Percentiles rank a stretch among this genome's conserved stretches.
These are phyloP conservation scores for Chlorella sp. DNA, from an alignment of 139 green algal genomes.

Conservation along the genomic window DNA sequence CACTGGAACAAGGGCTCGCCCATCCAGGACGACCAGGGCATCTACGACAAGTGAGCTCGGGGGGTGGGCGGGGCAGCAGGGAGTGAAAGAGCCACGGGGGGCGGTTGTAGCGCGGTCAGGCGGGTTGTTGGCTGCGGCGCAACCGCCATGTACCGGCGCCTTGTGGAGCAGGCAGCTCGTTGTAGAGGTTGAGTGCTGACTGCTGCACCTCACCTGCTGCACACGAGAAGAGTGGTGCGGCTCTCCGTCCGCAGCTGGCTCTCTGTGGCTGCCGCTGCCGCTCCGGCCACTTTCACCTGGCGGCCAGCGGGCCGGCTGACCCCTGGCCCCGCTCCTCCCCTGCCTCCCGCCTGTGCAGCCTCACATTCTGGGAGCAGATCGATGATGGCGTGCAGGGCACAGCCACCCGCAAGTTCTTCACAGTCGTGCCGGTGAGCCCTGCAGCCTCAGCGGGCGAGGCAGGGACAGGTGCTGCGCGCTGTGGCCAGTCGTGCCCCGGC, in stretches of 20 bases:
- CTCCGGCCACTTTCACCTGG: background rate
- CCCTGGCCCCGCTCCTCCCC: background rate
- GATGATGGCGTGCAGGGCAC: slow-evolving; percentile 77
- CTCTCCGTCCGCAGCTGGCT: no score
- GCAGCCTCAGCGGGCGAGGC: no score
- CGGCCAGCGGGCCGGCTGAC: background rate
- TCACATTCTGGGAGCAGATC: slow-evolving; percentile 94
- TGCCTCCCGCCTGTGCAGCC: slow-evolving; percentile 22
- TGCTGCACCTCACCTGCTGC: no score
- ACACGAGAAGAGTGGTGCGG: no score
- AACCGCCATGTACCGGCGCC: background rate
- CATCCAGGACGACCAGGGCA: slow-evolving; percentile 77
- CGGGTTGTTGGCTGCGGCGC: background rate
- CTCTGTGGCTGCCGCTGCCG: background rate
- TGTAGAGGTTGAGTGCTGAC: no score
- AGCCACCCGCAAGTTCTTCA: slow-evolving; percentile 90
- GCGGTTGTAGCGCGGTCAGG: background rate
- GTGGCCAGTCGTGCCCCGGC: no score
- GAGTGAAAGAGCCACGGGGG: no score
- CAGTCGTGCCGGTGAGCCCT: slow-evolving; percentile 68
- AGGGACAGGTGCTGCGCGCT: no score
- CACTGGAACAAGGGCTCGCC: slow-evolving; percentile 90
- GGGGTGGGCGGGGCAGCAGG: no score
- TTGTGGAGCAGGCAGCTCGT: no score
- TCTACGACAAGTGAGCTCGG: slow-evolving; percentile 69